Evolutionary conservation across 2,329 filamentous ascomycete genomes (phyloP).

Genomic region (Venturia pyrina): DNA sequence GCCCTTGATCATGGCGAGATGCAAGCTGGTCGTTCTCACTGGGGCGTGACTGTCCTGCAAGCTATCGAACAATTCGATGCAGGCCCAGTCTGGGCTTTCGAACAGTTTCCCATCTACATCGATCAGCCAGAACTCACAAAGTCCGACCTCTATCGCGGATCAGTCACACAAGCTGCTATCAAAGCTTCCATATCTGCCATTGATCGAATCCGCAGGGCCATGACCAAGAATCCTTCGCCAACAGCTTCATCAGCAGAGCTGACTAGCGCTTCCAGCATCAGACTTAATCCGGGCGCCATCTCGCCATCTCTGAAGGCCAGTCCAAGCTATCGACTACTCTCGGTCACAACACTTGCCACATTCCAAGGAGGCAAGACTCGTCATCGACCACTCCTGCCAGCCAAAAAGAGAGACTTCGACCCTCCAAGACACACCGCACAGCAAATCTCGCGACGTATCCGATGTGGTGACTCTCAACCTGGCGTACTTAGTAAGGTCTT

Average conservation of each 20-base stretch:
- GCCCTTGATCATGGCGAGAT: constrained; percentile 14
- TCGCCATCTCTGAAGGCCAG: constrained; percentile 18
- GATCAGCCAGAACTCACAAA: constrained; percentile 31
- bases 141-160: constrained; percentile 31
- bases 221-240: constrained; percentile 7
- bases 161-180: constrained; percentile 30
- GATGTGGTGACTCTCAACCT: constrained; percentile 34
- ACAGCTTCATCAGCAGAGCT: background rate
- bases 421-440: constrained; percentile 24
- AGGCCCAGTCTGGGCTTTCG: constrained; percentile 36
- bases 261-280: background rate
- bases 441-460: constrained; percentile 33
- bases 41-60: constrained; percentile 31
- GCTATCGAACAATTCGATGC: constrained; percentile 33
- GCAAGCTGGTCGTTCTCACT: constrained; percentile 27
- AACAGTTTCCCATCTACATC: constrained; percentile 33
- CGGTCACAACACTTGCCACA: constrained; percentile 24
- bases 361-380: constrained; percentile 31
- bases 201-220: constrained; percentile 25
- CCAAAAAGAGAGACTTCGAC: constrained; percentile 29
- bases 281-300: background rate
- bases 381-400: constrained; percentile 30
- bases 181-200: constrained; percentile 29
- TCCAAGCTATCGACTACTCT: constrained; percentile 20
- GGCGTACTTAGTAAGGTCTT: constrained; percentile 30